Percentiles rank a stretch among this genome's conserved stretches.
These are phyloP conservation scores for Magnaporthiopsis poae DNA, from an alignment of 2,329 filamentous ascomycete species.

Conservation along the genomic window DNA sequence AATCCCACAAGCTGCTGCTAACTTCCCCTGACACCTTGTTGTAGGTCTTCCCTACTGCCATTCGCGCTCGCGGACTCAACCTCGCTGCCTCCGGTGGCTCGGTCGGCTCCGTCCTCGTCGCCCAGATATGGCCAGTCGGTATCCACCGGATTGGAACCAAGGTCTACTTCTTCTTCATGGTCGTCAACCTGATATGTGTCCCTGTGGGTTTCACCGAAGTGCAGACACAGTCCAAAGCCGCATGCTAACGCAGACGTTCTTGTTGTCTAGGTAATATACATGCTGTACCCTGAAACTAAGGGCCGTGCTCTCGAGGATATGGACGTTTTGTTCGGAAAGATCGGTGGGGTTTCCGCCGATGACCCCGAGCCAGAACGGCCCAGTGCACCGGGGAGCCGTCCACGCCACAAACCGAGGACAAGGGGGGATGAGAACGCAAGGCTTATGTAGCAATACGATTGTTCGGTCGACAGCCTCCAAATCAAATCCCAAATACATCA, in stretches of 20 bases:
- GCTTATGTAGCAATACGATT: neutral
- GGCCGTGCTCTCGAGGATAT: conserved; percentile 33
- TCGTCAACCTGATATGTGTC: conserved; percentile 37
- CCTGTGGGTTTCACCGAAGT: conserved; percentile 22
- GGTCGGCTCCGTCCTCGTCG: conserved; percentile 44
- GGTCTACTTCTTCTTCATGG: conserved; percentile 50
- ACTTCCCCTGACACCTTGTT: neutral
- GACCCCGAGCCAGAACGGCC: neutral
- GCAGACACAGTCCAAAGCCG: neutral
- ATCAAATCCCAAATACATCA: neutral
- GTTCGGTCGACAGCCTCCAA: neutral
- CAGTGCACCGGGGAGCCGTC: too few species aligned
- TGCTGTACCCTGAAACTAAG: conserved; percentile 36
- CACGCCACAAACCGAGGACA: neutral
- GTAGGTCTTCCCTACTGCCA: conserved; percentile 46
- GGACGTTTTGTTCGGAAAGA: conserved; percentile 29
- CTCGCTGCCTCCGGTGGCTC: conserved; percentile 44
- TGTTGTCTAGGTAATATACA: conserved; percentile 26
- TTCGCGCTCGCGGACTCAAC: conserved; percentile 47
- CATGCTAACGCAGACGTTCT: conserved; percentile 4
- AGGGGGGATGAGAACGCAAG: neutral
- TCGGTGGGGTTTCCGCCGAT: neutral
- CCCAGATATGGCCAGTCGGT: conserved; percentile 47
- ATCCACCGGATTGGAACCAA: conserved; percentile 38
- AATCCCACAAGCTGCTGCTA: neutral